Base-by-base conservation (phyloP, 768 basidiomycete genomes). In the Cubamyces lactineus region DNA sequence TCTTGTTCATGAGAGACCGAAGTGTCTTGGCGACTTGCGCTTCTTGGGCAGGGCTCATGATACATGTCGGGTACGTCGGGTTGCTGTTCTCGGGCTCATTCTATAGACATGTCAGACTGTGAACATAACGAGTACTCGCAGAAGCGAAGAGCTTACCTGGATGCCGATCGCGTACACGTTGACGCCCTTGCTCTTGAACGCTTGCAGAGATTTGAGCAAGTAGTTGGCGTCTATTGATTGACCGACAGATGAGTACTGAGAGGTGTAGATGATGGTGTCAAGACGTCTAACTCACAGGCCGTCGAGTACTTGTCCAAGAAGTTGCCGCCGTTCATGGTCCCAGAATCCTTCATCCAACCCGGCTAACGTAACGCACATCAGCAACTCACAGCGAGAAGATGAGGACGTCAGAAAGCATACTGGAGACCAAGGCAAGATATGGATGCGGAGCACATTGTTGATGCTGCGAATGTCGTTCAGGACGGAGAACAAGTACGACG, bases 311-410 rank as follows among this genome's bases (percentile, higher is more conserved):
- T 74, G 0, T 82, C 78, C 28, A 78, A 66, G 52, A 91, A 70
- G 7, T 80, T 82, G 28, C 88, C 89, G 1, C 89, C 89, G 30
- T 84, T 78, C 86, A 89, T 89, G 0, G 82, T 81, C 1, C 79
- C 80, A 56, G 80, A 83, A 43, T 74, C 77, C 73, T 92, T 91
- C 88, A 91, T 89, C 90, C 90, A 92, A 1, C 76, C 86, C 13
- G 90, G 90, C 88, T 90, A 42, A 2, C 34, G 2, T 21, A 16
- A 40, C 45, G n/a, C 30, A 2, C 46, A 21, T n/a, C 19, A 17
- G 23, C 24, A 21, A 17, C 17, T 38, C 1, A 24, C 16, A 28
- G 2, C 16, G 15, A 23, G n/a, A 1, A 11, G 9, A 50, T 30
- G 19, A 9, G 40, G 6, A 6, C 9, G n/a, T 5, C 5, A n/a